phyloP scores from a whole-genome alignment of 1,284 basidiomycete species.

The Xerocomus cyaneibrunnescens region DNA sequence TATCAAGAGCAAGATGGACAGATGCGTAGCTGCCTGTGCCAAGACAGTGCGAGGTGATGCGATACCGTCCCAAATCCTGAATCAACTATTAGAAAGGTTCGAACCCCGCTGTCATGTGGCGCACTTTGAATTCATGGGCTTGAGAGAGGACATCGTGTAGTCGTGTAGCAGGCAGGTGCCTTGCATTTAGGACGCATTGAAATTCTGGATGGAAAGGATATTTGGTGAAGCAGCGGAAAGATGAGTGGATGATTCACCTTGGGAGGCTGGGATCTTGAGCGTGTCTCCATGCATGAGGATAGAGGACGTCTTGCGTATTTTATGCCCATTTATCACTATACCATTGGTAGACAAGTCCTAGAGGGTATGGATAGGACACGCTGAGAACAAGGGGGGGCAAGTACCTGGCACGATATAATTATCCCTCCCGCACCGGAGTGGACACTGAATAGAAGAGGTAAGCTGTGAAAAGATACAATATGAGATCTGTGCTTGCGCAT shows the following conservation, averaged over 20 bases:
- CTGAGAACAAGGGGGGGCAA: neutral
- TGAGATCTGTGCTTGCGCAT: slow-evolving; percentile 52
- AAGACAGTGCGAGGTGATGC: slow-evolving; percentile 71
- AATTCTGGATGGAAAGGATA: slow-evolving; percentile 49
- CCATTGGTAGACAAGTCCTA: slow-evolving; percentile 82
- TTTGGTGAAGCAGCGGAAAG: slow-evolving; percentile 6
- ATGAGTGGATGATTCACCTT: slow-evolving; percentile 39
- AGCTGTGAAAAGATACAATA: neutral
- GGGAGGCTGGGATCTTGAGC: slow-evolving; percentile 63
- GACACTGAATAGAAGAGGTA: slow-evolving; percentile 39
- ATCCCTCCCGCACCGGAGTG: slow-evolving; percentile 68
- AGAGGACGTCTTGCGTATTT: slow-evolving; percentile 59
- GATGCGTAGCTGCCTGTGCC: slow-evolving; percentile 81
- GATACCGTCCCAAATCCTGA: slow-evolving; percentile 58
- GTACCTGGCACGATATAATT: slow-evolving; percentile 73
- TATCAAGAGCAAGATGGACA: slow-evolving; percentile 74
- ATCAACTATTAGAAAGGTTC: slow-evolving; percentile 16
- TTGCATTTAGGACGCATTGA: slow-evolving; percentile 59
- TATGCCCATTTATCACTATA: slow-evolving; percentile 65
- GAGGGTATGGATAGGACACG: slow-evolving; percentile 3
- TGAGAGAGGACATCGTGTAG: slow-evolving; percentile 60
- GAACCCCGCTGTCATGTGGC: slow-evolving; percentile 8
- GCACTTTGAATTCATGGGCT: slow-evolving; percentile 52
- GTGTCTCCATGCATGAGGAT: slow-evolving; percentile 75
- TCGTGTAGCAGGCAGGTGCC: slow-evolving; percentile 47